Evolutionary conservation across 495 filamentous ascomycete genomes (phyloP).

Genomic region (Penicillium fimorum): DNA sequence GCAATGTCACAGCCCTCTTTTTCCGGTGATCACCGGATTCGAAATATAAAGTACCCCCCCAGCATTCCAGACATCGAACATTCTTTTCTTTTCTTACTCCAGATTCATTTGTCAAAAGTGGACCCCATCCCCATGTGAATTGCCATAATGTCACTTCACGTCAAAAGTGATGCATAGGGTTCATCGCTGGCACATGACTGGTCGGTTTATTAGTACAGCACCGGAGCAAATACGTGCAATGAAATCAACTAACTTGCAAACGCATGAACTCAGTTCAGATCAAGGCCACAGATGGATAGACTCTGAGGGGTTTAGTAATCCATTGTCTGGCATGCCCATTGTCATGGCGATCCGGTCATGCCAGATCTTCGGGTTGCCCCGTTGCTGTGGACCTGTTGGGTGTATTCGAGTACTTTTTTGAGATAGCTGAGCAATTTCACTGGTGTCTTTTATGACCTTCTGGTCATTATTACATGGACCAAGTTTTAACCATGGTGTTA

Average conservation of each 20-base stretch:
- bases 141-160: neutral
- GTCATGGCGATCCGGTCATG: constrained; percentile 3
- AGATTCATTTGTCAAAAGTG: neutral
- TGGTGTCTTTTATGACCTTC: neutral
- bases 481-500: constrained; percentile 1
- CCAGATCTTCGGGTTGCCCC: neutral
- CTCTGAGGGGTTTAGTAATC: neutral
- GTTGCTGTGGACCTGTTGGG: neutral
- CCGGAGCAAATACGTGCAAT: neutral
- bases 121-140: constrained; percentile 1
- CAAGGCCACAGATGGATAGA: neutral
- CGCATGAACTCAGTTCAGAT: too few species aligned
- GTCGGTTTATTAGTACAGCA: too few species aligned
- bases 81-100: constrained; percentile 10
- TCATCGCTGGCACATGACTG: neutral
- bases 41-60: constrained; percentile 3
- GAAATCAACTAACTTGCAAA: too few species aligned
- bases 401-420: neutral
- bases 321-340: constrained; percentile 5
- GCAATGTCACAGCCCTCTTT: constrained; percentile 7
- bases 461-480: neutral
- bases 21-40: constrained; percentile 13
- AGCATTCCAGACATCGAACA: constrained; percentile 21
- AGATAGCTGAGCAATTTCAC: neutral
- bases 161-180: neutral